phyloP scores from a whole-genome alignment of 208 protist genomes.

The Angomonas ambiguus region DNA sequence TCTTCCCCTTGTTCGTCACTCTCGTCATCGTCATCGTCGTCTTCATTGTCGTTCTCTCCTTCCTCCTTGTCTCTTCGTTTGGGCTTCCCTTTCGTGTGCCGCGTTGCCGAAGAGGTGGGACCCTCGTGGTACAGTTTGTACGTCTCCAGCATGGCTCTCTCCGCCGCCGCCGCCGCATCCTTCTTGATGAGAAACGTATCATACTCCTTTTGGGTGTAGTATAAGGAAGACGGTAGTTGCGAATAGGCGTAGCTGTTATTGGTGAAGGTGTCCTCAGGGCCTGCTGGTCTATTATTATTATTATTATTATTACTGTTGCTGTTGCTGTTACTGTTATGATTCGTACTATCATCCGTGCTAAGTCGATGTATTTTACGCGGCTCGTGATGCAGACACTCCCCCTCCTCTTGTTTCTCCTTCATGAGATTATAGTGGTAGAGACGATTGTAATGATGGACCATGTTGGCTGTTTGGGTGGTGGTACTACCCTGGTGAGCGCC shows the following conservation, averaged over 20 bases:
- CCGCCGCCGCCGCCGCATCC: constrained; percentile 20
- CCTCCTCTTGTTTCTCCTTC: background rate
- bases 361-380: too few relatives aligned
- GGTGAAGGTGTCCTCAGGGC: constrained; percentile 4
- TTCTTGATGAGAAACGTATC: constrained; percentile 29
- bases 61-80: background rate
- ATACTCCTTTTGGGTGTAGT: constrained; percentile 38
- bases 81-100: background rate
- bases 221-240: constrained; percentile 24
- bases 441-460: background rate
- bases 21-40: background rate
- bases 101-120: background rate
- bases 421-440: background rate
- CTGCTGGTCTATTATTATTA: background rate
- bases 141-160: constrained; percentile 6
- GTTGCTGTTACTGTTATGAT: background rate
- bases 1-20: background rate
- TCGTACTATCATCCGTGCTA: background rate
- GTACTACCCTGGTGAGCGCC: background rate
- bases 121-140: background rate
- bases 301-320: background rate
- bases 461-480: background rate
- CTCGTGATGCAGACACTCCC: background rate
- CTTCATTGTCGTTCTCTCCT: background rate
- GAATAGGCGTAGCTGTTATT: constrained; percentile 8